Evolutionary conservation across 148 eudicot species (phyloP), one percentile per base, ranked within the genome.

Genomic region (Vaccinium macrocarpon): DNA sequence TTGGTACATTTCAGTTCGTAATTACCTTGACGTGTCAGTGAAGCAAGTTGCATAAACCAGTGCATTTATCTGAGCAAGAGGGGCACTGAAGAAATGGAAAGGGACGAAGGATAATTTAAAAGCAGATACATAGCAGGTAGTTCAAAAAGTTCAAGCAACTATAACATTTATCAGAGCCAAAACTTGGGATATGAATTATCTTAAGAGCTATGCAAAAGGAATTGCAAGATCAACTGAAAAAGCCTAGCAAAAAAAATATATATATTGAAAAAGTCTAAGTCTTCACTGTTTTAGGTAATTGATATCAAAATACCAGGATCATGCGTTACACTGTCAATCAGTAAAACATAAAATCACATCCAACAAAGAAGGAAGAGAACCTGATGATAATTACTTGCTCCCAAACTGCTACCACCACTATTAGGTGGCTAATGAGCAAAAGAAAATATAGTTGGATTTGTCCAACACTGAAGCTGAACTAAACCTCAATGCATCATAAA

Each of bases 41-140:
- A 91, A 95, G 87, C 95, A 92, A 78, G 95, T 93, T 35, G 98
- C 99, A 90, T 89, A 94, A 70, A 90, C 92, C 83, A 95, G 89
- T 18, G 98, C 90, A 89, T 91, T 92, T 78, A 93, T 90, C 86
- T 92, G 90, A 87, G 94, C 95, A 85, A 97, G 98, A n/a, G 98
- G 91, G 76, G 95, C 88, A 90, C 99, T 97, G 88, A 80, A 84
- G 16, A 91, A 35, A 29, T 2, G 51, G 81, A 32, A 46, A 53
- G 51, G 35, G 62, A 84, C 32, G 53, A 76, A 81, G 32, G 71
- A 12, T 19, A 56, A 6, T 32, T 13, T 73, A 16, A 4, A 23
- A 50, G 19, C 23, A 77, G 53, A 32, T 0, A 15, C 51, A 64
- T 19, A 70, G 18, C 82, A 53, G 79, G 18, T 64, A 73, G 35